Percentiles rank a stretch among this genome's conserved stretches.
Conservation (phyloP, 371 early-diverging fungal species). For the Batrachochytrium dendrobatidis region DNA sequence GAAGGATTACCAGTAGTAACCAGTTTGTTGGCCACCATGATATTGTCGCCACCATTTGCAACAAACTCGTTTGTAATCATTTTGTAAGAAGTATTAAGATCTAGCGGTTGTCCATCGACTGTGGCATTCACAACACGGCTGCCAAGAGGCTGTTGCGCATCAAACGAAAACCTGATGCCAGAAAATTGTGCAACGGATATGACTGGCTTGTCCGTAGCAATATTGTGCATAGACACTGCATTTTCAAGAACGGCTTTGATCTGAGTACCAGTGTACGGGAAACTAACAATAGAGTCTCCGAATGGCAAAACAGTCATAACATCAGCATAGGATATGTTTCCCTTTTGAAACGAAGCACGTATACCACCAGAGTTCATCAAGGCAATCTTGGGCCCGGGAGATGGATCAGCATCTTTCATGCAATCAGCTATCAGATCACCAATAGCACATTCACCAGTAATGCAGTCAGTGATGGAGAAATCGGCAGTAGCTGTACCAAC, state of each 20-base stretch:
- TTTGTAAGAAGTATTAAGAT: constrained; percentile 35
- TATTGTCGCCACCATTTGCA: constrained; percentile 53
- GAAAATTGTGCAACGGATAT: constrained; percentile 29
- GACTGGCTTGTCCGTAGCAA: constrained; percentile 25
- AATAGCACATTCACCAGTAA: constrained; percentile 41
- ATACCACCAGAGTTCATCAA: constrained; percentile 56
- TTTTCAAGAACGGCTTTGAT: constrained; percentile 35
- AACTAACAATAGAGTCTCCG: constrained; percentile 41
- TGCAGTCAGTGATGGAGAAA: constrained; percentile 35
- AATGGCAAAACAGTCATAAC: constrained; percentile 52
- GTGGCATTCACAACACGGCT: constrained; percentile 10
- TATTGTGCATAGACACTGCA: constrained; percentile 7
- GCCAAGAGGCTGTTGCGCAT: constrained; percentile 10
- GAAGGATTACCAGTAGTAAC: constrained; percentile 15
- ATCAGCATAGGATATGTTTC: constrained; percentile 44
- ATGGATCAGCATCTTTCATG: constrained; percentile 29
- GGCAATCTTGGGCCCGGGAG: constrained; percentile 20
- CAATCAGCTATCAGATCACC: constrained; percentile 52
- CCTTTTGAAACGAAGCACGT: constrained; percentile 41
- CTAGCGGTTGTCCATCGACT: constrained; percentile 13
- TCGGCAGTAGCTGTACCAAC: constrained; percentile 29
- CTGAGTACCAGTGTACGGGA: constrained; percentile 37
- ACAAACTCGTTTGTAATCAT: constrained; percentile 51
- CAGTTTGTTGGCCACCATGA: constrained; percentile 23
- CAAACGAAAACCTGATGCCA: constrained; percentile 12